Conservation (phyloP, 352 stramenopile genomes). For the Peronospora destructor region DNA sequence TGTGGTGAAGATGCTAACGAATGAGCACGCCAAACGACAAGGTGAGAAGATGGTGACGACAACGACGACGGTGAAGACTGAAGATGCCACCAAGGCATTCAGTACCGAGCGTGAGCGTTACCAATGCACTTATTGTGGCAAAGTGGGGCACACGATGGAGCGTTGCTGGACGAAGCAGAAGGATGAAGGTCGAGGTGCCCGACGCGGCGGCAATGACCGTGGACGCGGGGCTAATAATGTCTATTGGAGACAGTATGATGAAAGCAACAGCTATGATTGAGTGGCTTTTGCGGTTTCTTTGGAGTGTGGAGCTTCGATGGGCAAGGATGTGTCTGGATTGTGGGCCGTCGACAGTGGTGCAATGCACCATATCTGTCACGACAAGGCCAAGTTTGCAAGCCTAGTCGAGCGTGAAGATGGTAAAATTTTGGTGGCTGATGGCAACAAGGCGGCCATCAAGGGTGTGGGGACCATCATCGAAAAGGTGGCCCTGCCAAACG, state of each 20-base stretch:
- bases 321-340: slow-evolving; percentile 3
- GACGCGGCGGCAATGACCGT: slow-evolving; percentile 6
- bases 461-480: not conserved
- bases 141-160: slow-evolving; percentile 14
- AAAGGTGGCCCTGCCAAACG: slow-evolving; percentile 1
- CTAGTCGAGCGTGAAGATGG: not conserved
- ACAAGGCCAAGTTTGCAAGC: slow-evolving; percentile 1
- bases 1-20: too few relatives aligned
- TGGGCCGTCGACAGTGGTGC: slow-evolving; percentile 18
- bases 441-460: not conserved
- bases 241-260: too few relatives aligned
- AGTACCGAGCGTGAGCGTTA: too few relatives aligned
- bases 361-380: too few relatives aligned
- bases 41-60: too few relatives aligned
- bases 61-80: too few relatives aligned
- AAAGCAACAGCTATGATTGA: too few relatives aligned
- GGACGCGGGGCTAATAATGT: too few relatives aligned
- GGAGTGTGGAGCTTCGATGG: slow-evolving; percentile 14
- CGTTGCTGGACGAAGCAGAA: slow-evolving; percentile 22
- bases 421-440: not conserved
- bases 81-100: too few relatives aligned
- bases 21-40: too few relatives aligned
- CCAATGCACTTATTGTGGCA: slow-evolving; percentile 15
- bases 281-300: slow-evolving; percentile 17
- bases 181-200: slow-evolving; percentile 2